phyloP scores from a whole-genome alignment of 108 stramenopile species.

The Schizochytrium sp. region DNA sequence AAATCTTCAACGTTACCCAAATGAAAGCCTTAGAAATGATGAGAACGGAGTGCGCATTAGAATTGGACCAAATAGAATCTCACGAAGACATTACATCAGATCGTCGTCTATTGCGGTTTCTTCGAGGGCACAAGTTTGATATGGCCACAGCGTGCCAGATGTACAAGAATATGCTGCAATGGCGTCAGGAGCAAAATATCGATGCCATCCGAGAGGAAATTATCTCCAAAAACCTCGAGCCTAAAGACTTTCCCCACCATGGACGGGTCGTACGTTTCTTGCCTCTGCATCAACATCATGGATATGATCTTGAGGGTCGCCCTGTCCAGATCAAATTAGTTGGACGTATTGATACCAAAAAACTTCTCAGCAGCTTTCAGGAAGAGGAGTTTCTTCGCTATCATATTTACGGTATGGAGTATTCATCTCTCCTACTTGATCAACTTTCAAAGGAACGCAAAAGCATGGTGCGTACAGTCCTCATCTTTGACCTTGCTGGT shows the following conservation, averaged over 20 bases:
- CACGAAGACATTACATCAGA: neutral
- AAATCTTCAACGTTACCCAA: too few species aligned
- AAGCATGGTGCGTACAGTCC: neutral
- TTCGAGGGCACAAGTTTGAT: slow-evolving; percentile 55
- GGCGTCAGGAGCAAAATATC: slow-evolving; percentile 10
- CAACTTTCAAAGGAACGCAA: neutral
- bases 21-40: too few species aligned
- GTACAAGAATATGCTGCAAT: slow-evolving; percentile 24
- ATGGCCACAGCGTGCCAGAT: neutral
- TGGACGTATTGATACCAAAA: slow-evolving; percentile 23
- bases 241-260: slow-evolving; percentile 48
- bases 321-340: slow-evolving; percentile 31
- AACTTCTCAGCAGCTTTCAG: slow-evolving; percentile 12
- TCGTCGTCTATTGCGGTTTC: neutral
- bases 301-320: slow-evolving; percentile 13
- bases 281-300: neutral
- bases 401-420: slow-evolving; percentile 48
- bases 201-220: slow-evolving; percentile 40
- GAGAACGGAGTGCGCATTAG: too few species aligned
- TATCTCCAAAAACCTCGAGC: neutral
- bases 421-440: neutral
- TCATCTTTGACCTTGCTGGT: slow-evolving; percentile 36
- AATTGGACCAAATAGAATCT: neutral
- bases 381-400: slow-evolving; percentile 42
- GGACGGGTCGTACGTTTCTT: neutral